These are phyloP conservation scores for Blastobotrys aristatus DNA, from an alignment of 1,139 yeast species.

Conservation along the genomic window DNA sequence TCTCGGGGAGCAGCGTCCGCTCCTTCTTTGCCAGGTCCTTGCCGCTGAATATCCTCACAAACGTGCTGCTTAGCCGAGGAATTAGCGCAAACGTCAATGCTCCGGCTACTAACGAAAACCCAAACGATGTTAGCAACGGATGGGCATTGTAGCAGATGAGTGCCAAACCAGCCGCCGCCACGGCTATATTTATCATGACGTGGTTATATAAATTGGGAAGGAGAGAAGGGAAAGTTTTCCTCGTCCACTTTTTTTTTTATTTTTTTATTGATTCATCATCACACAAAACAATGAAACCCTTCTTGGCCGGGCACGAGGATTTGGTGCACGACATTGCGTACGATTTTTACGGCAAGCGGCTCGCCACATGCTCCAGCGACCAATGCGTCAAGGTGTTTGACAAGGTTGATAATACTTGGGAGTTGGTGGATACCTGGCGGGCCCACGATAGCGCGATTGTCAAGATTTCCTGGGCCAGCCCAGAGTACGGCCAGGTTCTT, in stretches of 20 bases:
- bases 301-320: constrained; percentile 87
- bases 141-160: constrained; percentile 22
- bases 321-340: constrained; percentile 82
- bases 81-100: constrained; percentile 53
- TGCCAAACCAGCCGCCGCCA: constrained; percentile 13
- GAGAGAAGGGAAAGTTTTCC: background rate
- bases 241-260: background rate
- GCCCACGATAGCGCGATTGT: constrained; percentile 91
- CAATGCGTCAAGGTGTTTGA: constrained; percentile 87
- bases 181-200: background rate
- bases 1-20: constrained; percentile 78
- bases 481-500: constrained; percentile 81
- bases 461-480: constrained; percentile 86
- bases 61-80: constrained; percentile 61
- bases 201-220: background rate
- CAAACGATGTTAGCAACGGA: constrained; percentile 38
- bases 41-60: constrained; percentile 70
- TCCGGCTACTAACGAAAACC: constrained; percentile 66
- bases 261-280: background rate
- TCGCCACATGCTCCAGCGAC: constrained; percentile 91
- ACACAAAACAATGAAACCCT: constrained; percentile 48
- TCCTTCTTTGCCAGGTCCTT: constrained; percentile 69
- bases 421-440: constrained; percentile 79
- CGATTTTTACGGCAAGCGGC: constrained; percentile 74
- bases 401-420: constrained; percentile 56